Conservation (phyloP, 1,139 yeast species). For the Scheffersomyces insectosa region DNA sequence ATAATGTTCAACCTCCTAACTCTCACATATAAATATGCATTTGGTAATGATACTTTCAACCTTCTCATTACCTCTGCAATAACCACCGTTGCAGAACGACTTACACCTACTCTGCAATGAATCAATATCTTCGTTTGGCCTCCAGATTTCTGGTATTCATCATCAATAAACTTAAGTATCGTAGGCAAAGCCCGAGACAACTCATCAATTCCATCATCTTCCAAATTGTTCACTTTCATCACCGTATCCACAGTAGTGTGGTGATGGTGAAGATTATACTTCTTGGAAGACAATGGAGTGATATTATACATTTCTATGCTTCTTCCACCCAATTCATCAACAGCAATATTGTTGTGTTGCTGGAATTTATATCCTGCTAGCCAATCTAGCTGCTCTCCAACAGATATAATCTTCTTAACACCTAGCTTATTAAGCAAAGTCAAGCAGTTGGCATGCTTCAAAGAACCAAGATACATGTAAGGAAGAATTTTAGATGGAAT, state of each 20-base stretch:
- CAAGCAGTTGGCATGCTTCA: slow-evolving; percentile 77
- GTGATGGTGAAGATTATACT: slow-evolving; percentile 1
- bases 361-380: slow-evolving; percentile 33
- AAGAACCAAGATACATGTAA: slow-evolving; percentile 82
- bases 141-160: slow-evolving; percentile 25
- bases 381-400: slow-evolving; percentile 84
- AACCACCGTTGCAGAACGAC: slow-evolving; percentile 50
- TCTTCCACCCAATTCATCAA: slow-evolving; percentile 29
- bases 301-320: slow-evolving; percentile 35
- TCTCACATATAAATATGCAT: slow-evolving; percentile 47
- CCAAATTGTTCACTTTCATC: slow-evolving; percentile 46
- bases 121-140: slow-evolving; percentile 41
- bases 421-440: slow-evolving; percentile 65
- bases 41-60: slow-evolving; percentile 35
- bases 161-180: slow-evolving; percentile 37
- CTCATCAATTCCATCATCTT: slow-evolving; percentile 52
- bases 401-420: slow-evolving; percentile 76
- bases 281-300: slow-evolving; percentile 14
- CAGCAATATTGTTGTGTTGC: slow-evolving; percentile 23
- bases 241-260: slow-evolving; percentile 29
- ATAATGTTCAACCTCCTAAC: slow-evolving; percentile 49
- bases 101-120: slow-evolving; percentile 54
- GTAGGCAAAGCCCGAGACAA: slow-evolving; percentile 35
- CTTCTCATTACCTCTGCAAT: slow-evolving; percentile 51
- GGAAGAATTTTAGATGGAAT: slow-evolving; percentile 77